Percentiles rank a stretch among this genome's conserved stretches.
Conservation (phyloP, 2,329 filamentous ascomycete species). For the Penicillium brevicompactum region DNA sequence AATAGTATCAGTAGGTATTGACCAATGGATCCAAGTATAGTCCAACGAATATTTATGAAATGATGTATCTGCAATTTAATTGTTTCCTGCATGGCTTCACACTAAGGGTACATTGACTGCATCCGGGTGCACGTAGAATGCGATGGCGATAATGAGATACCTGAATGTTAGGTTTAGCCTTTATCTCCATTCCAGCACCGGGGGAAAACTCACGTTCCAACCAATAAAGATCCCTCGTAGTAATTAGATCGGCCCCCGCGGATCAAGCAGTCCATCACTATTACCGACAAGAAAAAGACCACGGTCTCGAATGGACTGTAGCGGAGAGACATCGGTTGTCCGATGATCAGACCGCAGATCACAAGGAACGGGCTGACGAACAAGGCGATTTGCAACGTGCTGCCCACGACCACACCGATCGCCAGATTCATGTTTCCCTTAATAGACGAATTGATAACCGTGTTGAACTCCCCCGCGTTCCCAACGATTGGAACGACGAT, state of each 20-base stretch:
- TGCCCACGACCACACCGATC: constrained; percentile 58
- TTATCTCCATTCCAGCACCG: not conserved
- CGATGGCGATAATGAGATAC: constrained; percentile 22
- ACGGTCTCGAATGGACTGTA: constrained; percentile 23
- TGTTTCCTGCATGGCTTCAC: not conserved
- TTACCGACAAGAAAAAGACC: constrained; percentile 21
- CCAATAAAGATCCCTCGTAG: constrained; percentile 20
- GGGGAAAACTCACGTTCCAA: constrained; percentile 20
- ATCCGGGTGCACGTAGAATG: constrained; percentile 21
- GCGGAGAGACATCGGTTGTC: constrained; percentile 46
- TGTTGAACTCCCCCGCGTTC: constrained; percentile 60
- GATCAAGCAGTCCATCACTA: constrained; percentile 25
- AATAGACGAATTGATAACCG: constrained; percentile 56
- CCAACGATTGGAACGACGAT: constrained; percentile 60
- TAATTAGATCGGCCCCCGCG: constrained; percentile 22
- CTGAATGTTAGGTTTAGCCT: constrained; percentile 9
- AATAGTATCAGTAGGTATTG: not conserved
- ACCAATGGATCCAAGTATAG: too few species aligned
- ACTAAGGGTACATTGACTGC: constrained; percentile 1
- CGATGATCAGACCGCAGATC: constrained; percentile 59
- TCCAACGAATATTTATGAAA: too few species aligned
- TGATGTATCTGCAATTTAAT: not conserved
- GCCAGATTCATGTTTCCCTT: constrained; percentile 62
- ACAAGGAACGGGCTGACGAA: constrained; percentile 60
- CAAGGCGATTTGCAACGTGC: constrained; percentile 58